Percentiles rank a stretch among this genome's conserved stretches.
Evolutionary conservation across 2,329 filamentous ascomycete genomes (phyloP).

Genomic region (Colletotrichum acutatum): DNA sequence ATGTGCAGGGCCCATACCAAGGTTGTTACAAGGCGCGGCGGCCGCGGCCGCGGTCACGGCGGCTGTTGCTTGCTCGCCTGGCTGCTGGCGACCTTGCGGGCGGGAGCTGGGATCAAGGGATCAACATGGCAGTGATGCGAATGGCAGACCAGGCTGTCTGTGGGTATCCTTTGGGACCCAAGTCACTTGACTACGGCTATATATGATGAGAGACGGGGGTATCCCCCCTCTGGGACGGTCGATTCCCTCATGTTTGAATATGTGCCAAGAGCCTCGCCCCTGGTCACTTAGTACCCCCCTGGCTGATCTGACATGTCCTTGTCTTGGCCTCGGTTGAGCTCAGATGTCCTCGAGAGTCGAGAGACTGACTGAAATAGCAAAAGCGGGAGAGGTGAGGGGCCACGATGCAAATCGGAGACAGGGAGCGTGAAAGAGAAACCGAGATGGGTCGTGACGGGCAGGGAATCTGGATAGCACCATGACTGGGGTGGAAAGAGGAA

Average conservation of each 20-base stretch:
- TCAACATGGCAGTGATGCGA: neutral
- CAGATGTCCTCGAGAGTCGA: neutral
- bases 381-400: neutral
- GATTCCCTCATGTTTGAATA: neutral
- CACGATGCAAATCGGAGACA: neutral
- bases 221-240: slow-evolving; percentile 51
- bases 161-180: neutral
- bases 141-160: slow-evolving; percentile 10
- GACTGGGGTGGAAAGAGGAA: neutral
- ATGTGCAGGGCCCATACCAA: neutral
- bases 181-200: slow-evolving; percentile 44
- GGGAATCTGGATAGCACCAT: neutral
- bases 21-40: neutral
- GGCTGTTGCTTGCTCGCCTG: neutral
- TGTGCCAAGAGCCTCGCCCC: neutral
- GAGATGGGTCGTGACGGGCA: neutral
- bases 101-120: slow-evolving; percentile 20
- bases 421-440: neutral
- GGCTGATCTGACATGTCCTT: neutral
- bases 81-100: slow-evolving; percentile 6
- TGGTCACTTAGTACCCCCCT: neutral
- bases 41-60: neutral
- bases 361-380: neutral
- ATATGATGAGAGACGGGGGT: slow-evolving; percentile 60
- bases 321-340: neutral